These are phyloP conservation scores for Sporothrix protearum DNA, from an alignment of 2,329 filamentous ascomycete species.

Conservation along the genomic window DNA sequence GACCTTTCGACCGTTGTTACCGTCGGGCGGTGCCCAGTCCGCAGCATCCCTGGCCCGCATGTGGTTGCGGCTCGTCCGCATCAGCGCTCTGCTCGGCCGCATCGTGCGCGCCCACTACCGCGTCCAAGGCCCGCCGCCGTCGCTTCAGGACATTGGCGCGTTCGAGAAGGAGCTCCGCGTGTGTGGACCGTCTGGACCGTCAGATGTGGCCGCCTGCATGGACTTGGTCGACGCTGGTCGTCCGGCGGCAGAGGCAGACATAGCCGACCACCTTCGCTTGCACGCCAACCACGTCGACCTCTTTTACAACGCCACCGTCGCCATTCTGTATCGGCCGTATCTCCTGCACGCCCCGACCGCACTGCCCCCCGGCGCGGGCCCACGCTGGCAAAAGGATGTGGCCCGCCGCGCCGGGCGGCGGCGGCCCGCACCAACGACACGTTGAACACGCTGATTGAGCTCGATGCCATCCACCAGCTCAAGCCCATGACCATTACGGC, in stretches of 20 bases:
- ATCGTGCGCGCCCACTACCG: constrained; percentile 17
- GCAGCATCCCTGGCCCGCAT: not conserved
- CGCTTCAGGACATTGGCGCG: not conserved
- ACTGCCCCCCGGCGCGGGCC: not conserved
- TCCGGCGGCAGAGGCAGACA: not conserved
- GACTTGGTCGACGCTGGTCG: not conserved
- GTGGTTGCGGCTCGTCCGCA: constrained; percentile 5
- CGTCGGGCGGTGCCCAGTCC: not conserved
- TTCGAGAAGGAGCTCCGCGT: not conserved
- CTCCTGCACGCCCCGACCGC: not conserved
- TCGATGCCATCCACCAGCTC: constrained; percentile 13
- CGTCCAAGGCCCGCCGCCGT: not conserved
- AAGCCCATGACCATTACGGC: constrained; percentile 18
- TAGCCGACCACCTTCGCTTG: not conserved
- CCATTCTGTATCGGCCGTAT: constrained; percentile 1
- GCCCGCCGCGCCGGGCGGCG: not conserved
- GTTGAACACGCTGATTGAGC: constrained; percentile 1
- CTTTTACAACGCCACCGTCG: constrained; percentile 2
- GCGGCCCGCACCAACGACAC: constrained; percentile 16
- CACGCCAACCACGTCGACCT: constrained; percentile 5
- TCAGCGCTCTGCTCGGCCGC: constrained; percentile 7
- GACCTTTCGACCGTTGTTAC: not conserved
- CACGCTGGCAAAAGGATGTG: constrained; percentile 3
- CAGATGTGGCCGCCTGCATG: not conserved
- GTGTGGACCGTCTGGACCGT: not conserved